phyloP scores from a whole-genome alignment of 805 yeast genomes.

The Tetrapisispora pingtungensis region DNA sequence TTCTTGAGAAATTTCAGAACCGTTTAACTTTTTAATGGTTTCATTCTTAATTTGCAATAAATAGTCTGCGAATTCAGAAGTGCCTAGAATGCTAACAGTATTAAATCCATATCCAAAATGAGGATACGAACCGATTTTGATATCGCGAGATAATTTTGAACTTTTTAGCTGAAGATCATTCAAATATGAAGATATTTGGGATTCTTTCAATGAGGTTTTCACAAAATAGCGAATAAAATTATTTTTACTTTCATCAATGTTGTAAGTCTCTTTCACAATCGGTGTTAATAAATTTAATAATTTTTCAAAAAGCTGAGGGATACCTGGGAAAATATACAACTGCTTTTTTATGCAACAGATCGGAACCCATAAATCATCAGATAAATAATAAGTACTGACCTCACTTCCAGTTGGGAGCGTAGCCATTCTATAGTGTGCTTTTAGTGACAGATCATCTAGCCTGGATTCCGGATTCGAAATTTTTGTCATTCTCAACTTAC shows the following conservation, averaged over 20 bases:
- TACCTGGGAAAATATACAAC: slow-evolving; percentile 72
- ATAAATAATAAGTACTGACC: slow-evolving; percentile 39
- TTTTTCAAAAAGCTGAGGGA: slow-evolving; percentile 60
- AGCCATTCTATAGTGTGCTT: slow-evolving; percentile 73
- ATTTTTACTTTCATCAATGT: slow-evolving; percentile 25
- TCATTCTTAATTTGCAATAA: slow-evolving; percentile 39
- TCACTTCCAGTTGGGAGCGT: slow-evolving; percentile 47
- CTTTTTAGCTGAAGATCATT: slow-evolving; percentile 40
- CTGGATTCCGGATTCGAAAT: slow-evolving; percentile 32
- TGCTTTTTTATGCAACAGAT: slow-evolving; percentile 56
- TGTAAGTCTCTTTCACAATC: slow-evolving; percentile 29
- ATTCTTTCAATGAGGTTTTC: slow-evolving; percentile 50
- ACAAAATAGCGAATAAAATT: slow-evolving; percentile 44
- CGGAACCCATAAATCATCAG: slow-evolving; percentile 71
- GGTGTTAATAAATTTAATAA: slow-evolving; percentile 41
- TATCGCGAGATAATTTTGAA: slow-evolving; percentile 21
- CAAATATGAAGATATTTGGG: slow-evolving; percentile 58
- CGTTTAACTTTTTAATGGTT: slow-evolving; percentile 40
- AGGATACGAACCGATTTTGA: slow-evolving; percentile 81
- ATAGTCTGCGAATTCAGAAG: slow-evolving; percentile 28
- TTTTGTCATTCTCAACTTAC: slow-evolving; percentile 49
- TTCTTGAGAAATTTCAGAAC: slow-evolving; percentile 45
- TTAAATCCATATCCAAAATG: slow-evolving; percentile 54
- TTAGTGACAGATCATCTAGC: slow-evolving; percentile 35
- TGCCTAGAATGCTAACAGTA: slow-evolving; percentile 69